A percentile compares a stretch with the other conserved stretches of the same genome.
Evolutionary conservation across 2,329 filamentous ascomycete species (phyloP).

Genomic region (Colletotrichum trifolii): DNA sequence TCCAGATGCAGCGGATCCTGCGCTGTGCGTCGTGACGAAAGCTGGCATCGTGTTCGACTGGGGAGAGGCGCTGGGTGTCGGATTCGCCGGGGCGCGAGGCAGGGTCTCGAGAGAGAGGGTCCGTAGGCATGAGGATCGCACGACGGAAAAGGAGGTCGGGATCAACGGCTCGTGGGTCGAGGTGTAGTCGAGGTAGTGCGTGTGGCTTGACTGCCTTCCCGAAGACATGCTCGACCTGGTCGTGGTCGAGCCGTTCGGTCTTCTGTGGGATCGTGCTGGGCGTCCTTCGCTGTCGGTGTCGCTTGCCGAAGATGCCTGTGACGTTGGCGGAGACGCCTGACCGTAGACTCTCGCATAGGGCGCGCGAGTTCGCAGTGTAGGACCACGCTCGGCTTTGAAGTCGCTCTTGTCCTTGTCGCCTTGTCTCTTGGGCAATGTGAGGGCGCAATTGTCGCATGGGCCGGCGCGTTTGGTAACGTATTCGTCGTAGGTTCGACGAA

Average conservation of each 20-base stretch:
- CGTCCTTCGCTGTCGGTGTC: constrained; percentile 65
- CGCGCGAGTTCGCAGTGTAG: constrained; percentile 69
- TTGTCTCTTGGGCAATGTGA: constrained; percentile 68
- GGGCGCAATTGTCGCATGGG: constrained; percentile 75
- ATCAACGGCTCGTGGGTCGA: constrained; percentile 74
- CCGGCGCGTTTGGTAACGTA: constrained; percentile 72
- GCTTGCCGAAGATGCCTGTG: constrained; percentile 60
- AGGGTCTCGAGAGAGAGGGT: constrained; percentile 75
- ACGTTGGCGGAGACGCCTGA: constrained; percentile 63
- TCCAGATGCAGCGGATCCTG: constrained; percentile 67
- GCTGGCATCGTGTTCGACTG: constrained; percentile 53
- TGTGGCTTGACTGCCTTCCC: constrained; percentile 68
- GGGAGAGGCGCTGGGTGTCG: constrained; percentile 41
- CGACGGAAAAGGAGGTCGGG: constrained; percentile 72
- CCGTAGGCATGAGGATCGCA: constrained; percentile 73
- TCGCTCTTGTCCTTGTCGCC: constrained; percentile 41
- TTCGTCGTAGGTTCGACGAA: constrained; percentile 72
- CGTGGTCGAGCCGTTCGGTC: constrained; percentile 57
- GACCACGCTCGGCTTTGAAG: constrained; percentile 56
- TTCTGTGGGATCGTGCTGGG: constrained; percentile 51
- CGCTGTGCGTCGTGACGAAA: constrained; percentile 65
- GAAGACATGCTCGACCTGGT: constrained; percentile 67
- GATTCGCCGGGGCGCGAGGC: constrained; percentile 59
- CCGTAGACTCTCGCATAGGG: constrained; percentile 69
- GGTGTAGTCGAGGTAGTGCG: constrained; percentile 75